Conservation (phyloP, 2,329 filamentous ascomycete species). For the Xylaria sp. region DNA sequence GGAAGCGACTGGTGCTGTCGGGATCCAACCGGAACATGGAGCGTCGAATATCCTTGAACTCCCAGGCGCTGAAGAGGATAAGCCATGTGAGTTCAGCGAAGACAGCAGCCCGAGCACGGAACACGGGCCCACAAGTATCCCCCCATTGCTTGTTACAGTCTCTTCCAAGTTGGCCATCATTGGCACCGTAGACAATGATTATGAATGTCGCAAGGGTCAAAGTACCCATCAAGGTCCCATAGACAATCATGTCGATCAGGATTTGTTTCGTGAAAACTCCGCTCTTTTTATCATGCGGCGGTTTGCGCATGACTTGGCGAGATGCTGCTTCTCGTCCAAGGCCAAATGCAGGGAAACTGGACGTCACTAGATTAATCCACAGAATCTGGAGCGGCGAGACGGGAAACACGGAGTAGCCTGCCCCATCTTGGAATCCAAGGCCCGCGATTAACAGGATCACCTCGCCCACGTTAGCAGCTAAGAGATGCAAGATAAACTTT, state of each 20-base stretch:
- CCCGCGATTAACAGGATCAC: slow-evolving; percentile 84
- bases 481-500: slow-evolving; percentile 83
- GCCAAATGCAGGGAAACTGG: slow-evolving; percentile 87
- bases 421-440: slow-evolving; percentile 79
- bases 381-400: slow-evolving; percentile 87
- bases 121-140: slow-evolving; percentile 68
- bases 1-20: slow-evolving; percentile 61
- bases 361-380: slow-evolving; percentile 96
- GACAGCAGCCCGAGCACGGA: slow-evolving; percentile 76
- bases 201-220: slow-evolving; percentile 74
- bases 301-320: slow-evolving; percentile 80
- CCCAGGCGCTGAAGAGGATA: slow-evolving; percentile 80
- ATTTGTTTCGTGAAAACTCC: slow-evolving; percentile 84
- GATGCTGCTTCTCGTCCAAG: slow-evolving; percentile 82
- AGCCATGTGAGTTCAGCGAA: slow-evolving; percentile 80
- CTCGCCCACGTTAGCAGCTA: slow-evolving; percentile 85
- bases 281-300: slow-evolving; percentile 74
- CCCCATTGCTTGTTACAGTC: slow-evolving; percentile 72
- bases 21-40: slow-evolving; percentile 76
- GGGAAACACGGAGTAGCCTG: slow-evolving; percentile 82
- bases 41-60: slow-evolving; percentile 78
- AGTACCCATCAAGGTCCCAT: slow-evolving; percentile 80
- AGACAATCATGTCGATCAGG: slow-evolving; percentile 81
- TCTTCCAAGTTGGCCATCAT: slow-evolving; percentile 65
- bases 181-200: slow-evolving; percentile 69